phyloP scores from a whole-genome alignment of 1,284 basidiomycete genomes.

The Boletus sp. region DNA sequence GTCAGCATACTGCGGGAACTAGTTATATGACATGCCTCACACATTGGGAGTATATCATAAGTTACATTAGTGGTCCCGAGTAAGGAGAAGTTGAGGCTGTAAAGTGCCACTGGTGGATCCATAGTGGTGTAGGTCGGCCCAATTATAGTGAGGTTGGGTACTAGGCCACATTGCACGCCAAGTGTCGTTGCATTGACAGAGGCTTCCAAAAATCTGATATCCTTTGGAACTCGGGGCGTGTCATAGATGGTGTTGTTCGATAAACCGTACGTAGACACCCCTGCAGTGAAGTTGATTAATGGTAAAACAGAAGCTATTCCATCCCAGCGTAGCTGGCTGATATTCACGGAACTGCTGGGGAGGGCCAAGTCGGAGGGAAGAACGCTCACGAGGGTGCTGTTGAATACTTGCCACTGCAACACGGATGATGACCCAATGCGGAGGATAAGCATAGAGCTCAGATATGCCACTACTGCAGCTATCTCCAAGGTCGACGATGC shows the following conservation, averaged over 20 bases:
- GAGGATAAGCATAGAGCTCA: neutral
- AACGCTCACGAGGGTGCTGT: neutral
- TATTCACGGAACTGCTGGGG: neutral
- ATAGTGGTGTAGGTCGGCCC: neutral
- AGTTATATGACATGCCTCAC: neutral
- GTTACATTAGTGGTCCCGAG: neutral
- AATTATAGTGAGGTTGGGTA: neutral
- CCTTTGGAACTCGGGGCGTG: neutral
- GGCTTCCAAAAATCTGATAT: neutral
- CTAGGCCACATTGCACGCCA: neutral
- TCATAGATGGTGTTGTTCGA: conserved; percentile 1
- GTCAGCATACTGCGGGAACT: no score
- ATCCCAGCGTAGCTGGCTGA: neutral
- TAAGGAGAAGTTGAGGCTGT: neutral
- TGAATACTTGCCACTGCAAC: conserved; percentile 5
- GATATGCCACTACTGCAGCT: neutral
- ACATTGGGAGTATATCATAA: neutral
- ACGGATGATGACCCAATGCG: conserved; percentile 1
- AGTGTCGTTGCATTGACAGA: neutral
- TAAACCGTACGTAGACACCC: neutral
- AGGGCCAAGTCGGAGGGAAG: neutral
- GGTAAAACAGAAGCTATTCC: neutral
- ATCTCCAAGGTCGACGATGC: neutral
- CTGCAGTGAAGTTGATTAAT: neutral
- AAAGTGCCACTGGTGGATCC: no score